Conservation (phyloP, 371 early-diverging fungal genomes). For the Chytridium lagenaria region DNA sequence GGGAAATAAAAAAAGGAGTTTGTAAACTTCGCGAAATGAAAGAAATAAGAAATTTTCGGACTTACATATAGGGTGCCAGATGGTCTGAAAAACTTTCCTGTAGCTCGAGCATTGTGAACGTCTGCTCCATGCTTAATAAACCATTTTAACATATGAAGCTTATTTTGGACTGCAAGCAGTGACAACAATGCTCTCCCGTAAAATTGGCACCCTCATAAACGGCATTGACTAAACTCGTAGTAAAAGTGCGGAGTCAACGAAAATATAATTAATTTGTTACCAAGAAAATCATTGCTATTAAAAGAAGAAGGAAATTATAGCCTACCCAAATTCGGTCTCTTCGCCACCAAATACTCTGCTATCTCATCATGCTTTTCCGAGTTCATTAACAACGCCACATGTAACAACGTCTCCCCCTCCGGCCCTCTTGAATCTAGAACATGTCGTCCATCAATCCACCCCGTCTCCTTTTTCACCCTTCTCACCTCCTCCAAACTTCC, state of each 20-base stretch:
- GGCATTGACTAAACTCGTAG: constrained; percentile 40
- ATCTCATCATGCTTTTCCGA: neutral
- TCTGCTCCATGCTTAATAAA: constrained; percentile 25
- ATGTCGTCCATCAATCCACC: neutral
- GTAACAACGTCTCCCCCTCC: constrained; percentile 6
- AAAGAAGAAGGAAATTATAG: too few relatives aligned
- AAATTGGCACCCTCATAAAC: constrained; percentile 26
- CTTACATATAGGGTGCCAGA: constrained; percentile 9
- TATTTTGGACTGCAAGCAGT: constrained; percentile 24
- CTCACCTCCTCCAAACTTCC: constrained; percentile 3
- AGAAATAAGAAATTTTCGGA: too few relatives aligned
- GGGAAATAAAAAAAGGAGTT: neutral
- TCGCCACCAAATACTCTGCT: neutral
- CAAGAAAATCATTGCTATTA: too few relatives aligned
- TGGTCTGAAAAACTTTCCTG: constrained; percentile 28
- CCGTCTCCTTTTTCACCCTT: neutral
- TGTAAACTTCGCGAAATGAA: too few relatives aligned
- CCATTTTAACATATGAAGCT: neutral
- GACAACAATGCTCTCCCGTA: constrained; percentile 31
- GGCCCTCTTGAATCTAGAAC: neutral
- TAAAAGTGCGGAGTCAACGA: too few relatives aligned
- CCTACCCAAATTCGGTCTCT: neutral
- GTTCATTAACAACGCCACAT: constrained; percentile 11
- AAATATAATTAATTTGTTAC: too few relatives aligned
- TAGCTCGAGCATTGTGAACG: constrained; percentile 25